Evolutionary conservation across 2,329 filamentous ascomycete species (phyloP).

Genomic region (Epichloe brachyelytri): DNA sequence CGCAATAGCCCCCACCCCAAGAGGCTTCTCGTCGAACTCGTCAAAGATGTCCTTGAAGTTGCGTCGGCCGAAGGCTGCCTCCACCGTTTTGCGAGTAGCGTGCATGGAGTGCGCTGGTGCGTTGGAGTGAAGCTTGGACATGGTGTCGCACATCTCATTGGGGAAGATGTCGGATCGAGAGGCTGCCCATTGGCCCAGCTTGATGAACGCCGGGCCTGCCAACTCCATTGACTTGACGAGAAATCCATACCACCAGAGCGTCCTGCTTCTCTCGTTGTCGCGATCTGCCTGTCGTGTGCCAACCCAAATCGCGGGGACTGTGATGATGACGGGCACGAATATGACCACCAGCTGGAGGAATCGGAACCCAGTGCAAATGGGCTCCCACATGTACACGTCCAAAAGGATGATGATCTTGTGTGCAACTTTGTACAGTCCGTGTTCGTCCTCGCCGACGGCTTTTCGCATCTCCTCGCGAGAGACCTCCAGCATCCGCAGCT

Average conservation of each 20-base stretch:
- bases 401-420: constrained; percentile 52
- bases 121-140: constrained; percentile 91
- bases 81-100: constrained; percentile 66
- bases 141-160: constrained; percentile 75
- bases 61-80: constrained; percentile 67
- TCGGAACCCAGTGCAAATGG: constrained; percentile 72
- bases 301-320: constrained; percentile 71
- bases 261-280: constrained; percentile 67
- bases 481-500: constrained; percentile 74
- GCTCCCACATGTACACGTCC: constrained; percentile 68
- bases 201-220: constrained; percentile 93
- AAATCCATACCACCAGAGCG: constrained; percentile 90
- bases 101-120: constrained; percentile 81
- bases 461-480: constrained; percentile 69
- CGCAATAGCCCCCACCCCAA: constrained; percentile 91
- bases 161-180: constrained; percentile 95
- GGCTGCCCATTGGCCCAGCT: constrained; percentile 97
- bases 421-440: constrained; percentile 43
- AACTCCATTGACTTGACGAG: constrained; percentile 82
- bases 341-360: constrained; percentile 79
- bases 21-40: constrained; percentile 78
- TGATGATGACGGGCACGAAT: constrained; percentile 77
- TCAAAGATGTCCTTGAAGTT: constrained; percentile 87
- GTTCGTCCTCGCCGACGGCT: constrained; percentile 48
- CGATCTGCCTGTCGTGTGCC: constrained; percentile 49